phyloP scores from a whole-genome alignment of 257 asterid genomes.

The Euphrasia confusa region DNA sequence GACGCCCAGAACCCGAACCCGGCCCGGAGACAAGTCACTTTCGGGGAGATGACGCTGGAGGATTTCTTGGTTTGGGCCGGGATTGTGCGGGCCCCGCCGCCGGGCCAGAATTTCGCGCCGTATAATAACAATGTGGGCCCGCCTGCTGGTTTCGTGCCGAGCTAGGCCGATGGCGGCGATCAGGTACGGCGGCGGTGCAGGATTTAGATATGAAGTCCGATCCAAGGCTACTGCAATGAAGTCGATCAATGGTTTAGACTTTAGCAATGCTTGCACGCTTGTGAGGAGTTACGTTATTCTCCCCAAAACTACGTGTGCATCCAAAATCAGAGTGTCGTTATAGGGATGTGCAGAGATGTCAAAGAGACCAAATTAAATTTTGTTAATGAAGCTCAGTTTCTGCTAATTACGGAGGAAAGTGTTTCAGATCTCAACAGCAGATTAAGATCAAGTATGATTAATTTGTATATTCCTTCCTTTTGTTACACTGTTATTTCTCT shows the following conservation, averaged over 20 bases:
- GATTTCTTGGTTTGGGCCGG: slow-evolving; percentile 66
- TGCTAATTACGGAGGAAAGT: slow-evolving; percentile 76
- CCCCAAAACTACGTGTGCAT: slow-evolving; percentile 30
- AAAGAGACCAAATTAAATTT: slow-evolving; percentile 63
- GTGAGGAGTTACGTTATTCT: slow-evolving; percentile 56
- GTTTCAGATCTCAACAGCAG: slow-evolving; percentile 66
- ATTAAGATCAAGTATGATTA: slow-evolving; percentile 55
- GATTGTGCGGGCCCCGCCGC: slow-evolving; percentile 54
- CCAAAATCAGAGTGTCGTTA: too few relatives aligned
- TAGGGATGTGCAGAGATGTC: slow-evolving; percentile 49
- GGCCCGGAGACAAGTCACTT: slow-evolving; percentile 38
- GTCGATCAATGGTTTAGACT: slow-evolving; percentile 74
- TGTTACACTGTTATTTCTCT: too few relatives aligned
- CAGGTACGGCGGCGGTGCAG: slow-evolving; percentile 32
- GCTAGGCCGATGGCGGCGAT: slow-evolving; percentile 28
- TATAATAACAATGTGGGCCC: slow-evolving; percentile 19
- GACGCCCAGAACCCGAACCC: slow-evolving; percentile 18
- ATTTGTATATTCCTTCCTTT: background rate
- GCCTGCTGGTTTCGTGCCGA: slow-evolving; percentile 20
- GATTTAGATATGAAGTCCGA: too few relatives aligned
- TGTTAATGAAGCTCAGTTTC: slow-evolving; percentile 90
- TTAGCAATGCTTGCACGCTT: slow-evolving; percentile 76
- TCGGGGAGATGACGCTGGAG: slow-evolving; percentile 70
- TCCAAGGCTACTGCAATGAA: slow-evolving; percentile 50
- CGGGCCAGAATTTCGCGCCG: slow-evolving; percentile 31